These are phyloP conservation scores for Theileria sp. DNA, from an alignment of 169 alveolate genomes.

Conservation along the genomic window DNA sequence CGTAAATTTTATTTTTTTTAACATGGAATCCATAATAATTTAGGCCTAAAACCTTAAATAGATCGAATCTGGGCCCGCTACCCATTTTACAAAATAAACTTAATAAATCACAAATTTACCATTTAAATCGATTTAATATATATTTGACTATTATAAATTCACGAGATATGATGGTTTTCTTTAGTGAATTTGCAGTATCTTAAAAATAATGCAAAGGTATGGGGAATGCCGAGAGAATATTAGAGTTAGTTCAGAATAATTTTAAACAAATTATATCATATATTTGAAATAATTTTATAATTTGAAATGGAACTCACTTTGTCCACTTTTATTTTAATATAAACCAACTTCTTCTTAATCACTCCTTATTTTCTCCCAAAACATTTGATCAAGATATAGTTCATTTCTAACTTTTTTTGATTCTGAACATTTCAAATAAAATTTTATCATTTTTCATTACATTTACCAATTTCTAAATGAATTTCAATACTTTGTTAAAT, in stretches of 20 bases:
- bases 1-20: constrained; percentile 60
- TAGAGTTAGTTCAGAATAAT: not conserved
- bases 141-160: not conserved
- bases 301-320: not conserved
- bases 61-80: constrained; percentile 59
- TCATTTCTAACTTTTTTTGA: not conserved
- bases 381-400: not conserved
- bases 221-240: constrained; percentile 14
- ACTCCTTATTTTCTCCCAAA: not conserved
- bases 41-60: constrained; percentile 58
- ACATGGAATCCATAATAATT: constrained; percentile 68
- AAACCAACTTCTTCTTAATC: not conserved
- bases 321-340: not conserved
- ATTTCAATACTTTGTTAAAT: not conserved
- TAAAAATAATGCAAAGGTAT: constrained; percentile 5
- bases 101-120: not conserved
- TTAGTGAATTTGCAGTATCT: not conserved
- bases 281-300: not conserved
- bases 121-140: not conserved
- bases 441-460: not conserved
- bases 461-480: not conserved
- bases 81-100: constrained; percentile 30
- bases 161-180: not conserved
- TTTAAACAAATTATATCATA: not conserved
- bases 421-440: not conserved